Conservation (phyloP, 495 filamentous ascomycete species). For the Aspergillus hancockii region DNA sequence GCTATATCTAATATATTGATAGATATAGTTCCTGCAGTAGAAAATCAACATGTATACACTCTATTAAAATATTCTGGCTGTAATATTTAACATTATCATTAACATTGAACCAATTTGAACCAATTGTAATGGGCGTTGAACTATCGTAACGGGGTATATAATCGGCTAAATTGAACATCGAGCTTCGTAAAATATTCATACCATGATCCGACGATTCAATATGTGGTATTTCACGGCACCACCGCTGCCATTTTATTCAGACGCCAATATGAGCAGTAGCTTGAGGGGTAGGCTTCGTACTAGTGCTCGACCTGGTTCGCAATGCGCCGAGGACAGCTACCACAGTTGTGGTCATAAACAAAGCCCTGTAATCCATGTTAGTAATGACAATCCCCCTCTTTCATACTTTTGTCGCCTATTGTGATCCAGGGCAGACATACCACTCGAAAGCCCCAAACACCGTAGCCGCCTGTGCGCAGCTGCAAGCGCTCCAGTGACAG, state of each 20-base stretch:
- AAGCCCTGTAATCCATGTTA: constrained; percentile 39
- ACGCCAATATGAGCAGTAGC: constrained; percentile 14
- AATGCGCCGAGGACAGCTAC: constrained; percentile 23
- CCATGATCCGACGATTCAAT: not conserved
- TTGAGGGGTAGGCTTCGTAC: constrained; percentile 17
- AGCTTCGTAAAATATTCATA: not conserved
- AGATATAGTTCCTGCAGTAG: too few species aligned
- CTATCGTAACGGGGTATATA: not conserved
- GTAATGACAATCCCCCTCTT: not conserved
- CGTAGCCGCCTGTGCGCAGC: constrained; percentile 49
- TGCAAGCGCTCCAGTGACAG: constrained; percentile 51
- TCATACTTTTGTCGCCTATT: not conserved
- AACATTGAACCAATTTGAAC: not conserved
- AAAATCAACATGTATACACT: too few species aligned
- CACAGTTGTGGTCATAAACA: constrained; percentile 52
- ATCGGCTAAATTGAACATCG: not conserved
- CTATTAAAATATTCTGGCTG: too few species aligned
- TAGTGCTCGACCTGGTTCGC: constrained; percentile 11
- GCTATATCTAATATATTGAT: too few species aligned
- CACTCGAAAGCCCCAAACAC: constrained; percentile 60
- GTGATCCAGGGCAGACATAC: constrained; percentile 32
- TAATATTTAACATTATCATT: constrained; percentile 10
- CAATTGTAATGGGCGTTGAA: not conserved
- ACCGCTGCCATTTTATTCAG: constrained; percentile 22
- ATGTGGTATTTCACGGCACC: constrained; percentile 12